Base-by-base conservation (phyloP, 495 filamentous ascomycete genomes). In the Hypoxylon fragiforme region DNA sequence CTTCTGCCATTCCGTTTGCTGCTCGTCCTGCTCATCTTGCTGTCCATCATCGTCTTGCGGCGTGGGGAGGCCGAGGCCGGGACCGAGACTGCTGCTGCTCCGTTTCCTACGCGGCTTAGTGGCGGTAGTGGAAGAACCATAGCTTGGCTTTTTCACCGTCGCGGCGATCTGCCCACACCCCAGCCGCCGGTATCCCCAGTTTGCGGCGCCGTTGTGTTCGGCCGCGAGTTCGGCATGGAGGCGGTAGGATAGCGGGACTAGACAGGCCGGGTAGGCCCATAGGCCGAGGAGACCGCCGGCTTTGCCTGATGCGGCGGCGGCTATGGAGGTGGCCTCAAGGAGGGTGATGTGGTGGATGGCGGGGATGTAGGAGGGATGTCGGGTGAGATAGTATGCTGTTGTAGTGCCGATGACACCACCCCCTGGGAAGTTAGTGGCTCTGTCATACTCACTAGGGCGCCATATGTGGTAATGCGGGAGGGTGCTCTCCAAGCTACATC, bases 401-500 rank as follows among this genome's bases (percentile, higher is more conserved):
- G 90, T 94, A 69, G 85, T 88, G 62, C 94, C 94, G 64, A 98
- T 96, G 48, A 98, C 91, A 65, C 94, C 94, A 61, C 92, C 94
- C 59, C 94, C 92, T 92, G 46, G 21, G 50, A 51, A 19, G 53
- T 63, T 58, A 58, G 62, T 50, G 21, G 44, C 49, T 49, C 38
- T 38, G 18, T 37, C 24, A 12, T 31, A 3, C 7, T 36, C 7
- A 52, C 32, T 12, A 18, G 37, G 28, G 14, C 31, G 31, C 35
- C 39, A 24, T 41, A 41, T 30, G 28, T 43, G 8, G 31, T 18
- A 50, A 14, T 22, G 19, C 35, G 44, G 31, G 12, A 54, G 15
- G 14, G 20, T 40, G 46, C 24, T 45, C 36, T 42, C 42, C 43
- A 50, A 42, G n/a, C 71, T 50, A 34, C 45, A 55, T 45, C 50